These are phyloP conservation scores for Tolypocladium paradoxum DNA, from an alignment of 2,329 filamentous ascomycete genomes.

Conservation along the genomic window DNA sequence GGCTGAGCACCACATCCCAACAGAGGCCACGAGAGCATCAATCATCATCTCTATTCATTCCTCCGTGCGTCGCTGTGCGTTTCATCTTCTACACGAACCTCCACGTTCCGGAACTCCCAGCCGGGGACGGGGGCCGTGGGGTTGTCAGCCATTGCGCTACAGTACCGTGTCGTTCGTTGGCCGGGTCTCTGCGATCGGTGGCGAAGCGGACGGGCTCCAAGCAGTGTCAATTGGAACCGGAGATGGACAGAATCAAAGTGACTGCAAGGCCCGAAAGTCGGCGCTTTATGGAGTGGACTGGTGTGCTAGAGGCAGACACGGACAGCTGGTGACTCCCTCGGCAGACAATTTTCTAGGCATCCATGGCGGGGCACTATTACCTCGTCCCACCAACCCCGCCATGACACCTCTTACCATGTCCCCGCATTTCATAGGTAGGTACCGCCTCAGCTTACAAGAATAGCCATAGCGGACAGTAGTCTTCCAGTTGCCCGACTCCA, in stretches of 20 bases:
- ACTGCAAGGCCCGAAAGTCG: background rate
- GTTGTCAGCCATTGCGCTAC: constrained; percentile 3
- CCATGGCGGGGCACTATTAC: background rate
- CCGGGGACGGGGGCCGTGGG: background rate
- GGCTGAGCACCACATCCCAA: background rate
- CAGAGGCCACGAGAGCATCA: background rate
- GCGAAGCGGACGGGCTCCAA: background rate
- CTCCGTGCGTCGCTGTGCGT: background rate
- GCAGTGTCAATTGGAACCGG: background rate
- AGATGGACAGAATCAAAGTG: background rate
- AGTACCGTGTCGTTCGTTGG: background rate
- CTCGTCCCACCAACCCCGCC: background rate
- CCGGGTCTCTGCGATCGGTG: background rate
- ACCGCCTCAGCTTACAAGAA: too few species aligned
- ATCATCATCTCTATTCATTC: background rate
- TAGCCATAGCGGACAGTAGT: too few species aligned
- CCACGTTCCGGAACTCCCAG: too few species aligned
- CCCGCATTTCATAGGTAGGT: too few species aligned
- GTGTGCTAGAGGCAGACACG: background rate
- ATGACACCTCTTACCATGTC: background rate
- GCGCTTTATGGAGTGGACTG: background rate
- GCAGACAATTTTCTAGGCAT: background rate
- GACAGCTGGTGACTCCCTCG: background rate
- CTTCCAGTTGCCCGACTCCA: too few species aligned
- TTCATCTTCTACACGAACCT: background rate